Percentiles rank a stretch among this genome's conserved stretches.
These are phyloP conservation scores for Musa beccarii DNA, from an alignment of 176 grass and related monocot genomes.

Conservation along the genomic window DNA sequence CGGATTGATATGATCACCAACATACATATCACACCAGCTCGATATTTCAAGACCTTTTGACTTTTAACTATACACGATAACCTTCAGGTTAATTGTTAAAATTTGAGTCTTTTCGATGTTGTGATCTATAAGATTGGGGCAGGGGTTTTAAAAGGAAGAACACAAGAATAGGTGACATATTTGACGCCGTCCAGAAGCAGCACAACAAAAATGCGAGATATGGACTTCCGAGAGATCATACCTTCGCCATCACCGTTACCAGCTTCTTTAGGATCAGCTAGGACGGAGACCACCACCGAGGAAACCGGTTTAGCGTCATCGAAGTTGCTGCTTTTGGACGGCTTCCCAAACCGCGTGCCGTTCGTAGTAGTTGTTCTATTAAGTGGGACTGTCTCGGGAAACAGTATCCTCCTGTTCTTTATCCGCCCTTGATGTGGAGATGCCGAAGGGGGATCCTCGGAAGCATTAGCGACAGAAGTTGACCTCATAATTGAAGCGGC, in stretches of 20 bases:
- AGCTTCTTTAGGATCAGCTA: slow-evolving; percentile 85
- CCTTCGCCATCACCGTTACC: slow-evolving; percentile 60
- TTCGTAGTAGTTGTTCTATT: slow-evolving; percentile 42
- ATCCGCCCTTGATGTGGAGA: slow-evolving; percentile 32
- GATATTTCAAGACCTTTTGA: no score
- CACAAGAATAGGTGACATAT: slow-evolving; percentile 96
- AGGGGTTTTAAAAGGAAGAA: slow-evolving; percentile 67
- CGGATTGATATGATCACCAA: no score
- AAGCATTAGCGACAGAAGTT: slow-evolving; percentile 40
- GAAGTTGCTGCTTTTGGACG: slow-evolving; percentile 49
- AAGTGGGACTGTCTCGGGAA: slow-evolving; percentile 51
- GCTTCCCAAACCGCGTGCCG: slow-evolving; percentile 43
- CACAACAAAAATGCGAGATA: slow-evolving; percentile 90
- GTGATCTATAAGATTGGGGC: slow-evolving; percentile 61
- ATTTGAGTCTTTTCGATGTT: not conserved
- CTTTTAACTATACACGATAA: no score
- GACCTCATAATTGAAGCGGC: slow-evolving; percentile 47
- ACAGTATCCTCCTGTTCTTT: slow-evolving; percentile 81
- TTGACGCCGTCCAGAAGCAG: slow-evolving; percentile 85
- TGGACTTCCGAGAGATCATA: slow-evolving; percentile 52
- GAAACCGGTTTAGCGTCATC: slow-evolving; percentile 51
- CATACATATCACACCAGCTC: no score
- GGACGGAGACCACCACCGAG: slow-evolving; percentile 67
- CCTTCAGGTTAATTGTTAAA: not conserved
- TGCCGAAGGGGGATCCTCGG: slow-evolving; percentile 29